Conservation (phyloP, 2,329 filamentous ascomycete genomes). For the Ophiostoma novo-ulmi region DNA sequence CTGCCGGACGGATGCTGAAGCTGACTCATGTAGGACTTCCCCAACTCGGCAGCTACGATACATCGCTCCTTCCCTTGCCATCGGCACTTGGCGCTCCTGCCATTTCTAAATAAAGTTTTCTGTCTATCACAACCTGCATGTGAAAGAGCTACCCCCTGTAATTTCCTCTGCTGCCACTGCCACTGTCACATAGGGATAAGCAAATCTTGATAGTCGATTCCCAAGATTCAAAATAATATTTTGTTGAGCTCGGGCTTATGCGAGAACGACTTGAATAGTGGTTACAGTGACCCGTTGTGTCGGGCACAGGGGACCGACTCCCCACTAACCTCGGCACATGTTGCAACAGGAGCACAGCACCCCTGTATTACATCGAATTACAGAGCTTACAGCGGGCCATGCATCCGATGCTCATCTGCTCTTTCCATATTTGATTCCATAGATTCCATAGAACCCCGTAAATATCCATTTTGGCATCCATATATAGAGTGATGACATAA, state of each 20-base stretch:
- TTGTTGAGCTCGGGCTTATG: neutral
- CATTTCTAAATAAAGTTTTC: neutral
- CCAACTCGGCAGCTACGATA: neutral
- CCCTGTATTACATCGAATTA: neutral
- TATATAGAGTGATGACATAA: neutral
- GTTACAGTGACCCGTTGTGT: conserved; percentile 1
- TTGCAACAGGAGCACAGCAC: neutral
- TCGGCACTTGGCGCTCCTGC: neutral
- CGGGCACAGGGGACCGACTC: neutral
- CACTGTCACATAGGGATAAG: neutral
- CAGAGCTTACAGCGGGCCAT: neutral
- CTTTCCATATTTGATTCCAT: neutral
- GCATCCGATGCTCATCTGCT: neutral
- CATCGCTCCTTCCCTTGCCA: neutral
- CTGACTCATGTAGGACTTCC: neutral
- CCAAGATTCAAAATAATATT: neutral
- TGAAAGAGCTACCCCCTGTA: neutral
- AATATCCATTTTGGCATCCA: too few species aligned
- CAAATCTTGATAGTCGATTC: neutral
- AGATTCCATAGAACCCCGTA: neutral
- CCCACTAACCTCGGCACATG: conserved; percentile 6
- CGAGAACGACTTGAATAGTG: neutral
- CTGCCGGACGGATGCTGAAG: neutral
- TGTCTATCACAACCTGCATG: neutral
- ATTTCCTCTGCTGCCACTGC: neutral